Evolutionary conservation across 345 rosid species (phyloP).

Genomic region (Punica granatum): DNA sequence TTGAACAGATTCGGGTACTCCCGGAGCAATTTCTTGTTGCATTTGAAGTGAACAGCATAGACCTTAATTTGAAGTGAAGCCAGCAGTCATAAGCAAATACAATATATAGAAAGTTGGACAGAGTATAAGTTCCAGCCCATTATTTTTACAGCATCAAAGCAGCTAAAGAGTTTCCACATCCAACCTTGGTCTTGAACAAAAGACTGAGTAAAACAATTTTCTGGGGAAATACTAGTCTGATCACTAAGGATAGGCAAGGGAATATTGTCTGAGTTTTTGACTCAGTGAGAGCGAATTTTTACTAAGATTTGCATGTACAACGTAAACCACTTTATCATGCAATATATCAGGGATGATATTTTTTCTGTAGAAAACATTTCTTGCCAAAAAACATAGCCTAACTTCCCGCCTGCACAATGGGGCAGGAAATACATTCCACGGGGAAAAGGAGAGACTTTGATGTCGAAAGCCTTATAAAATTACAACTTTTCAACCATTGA

Average conservation of each 20-base stretch:
- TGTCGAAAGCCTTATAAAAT: background rate
- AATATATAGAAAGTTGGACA: background rate
- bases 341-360: background rate
- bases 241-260: background rate
- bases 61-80: conserved; percentile 14
- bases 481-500: background rate
- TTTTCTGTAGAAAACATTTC: background rate
- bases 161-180: background rate
- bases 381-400: background rate
- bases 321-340: background rate
- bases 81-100: background rate
- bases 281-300: background rate
- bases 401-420: background rate
- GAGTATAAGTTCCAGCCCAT: background rate
- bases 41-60: conserved; percentile 48
- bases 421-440: background rate
- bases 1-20: conserved; percentile 44
- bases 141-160: background rate
- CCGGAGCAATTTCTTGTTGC: conserved; percentile 36
- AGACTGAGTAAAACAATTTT: background rate
- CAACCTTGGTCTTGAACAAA: background rate
- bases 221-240: background rate
- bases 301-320: background rate
- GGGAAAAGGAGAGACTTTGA: background rate
- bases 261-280: background rate